These are phyloP conservation scores for Vaccinium myrtillus DNA, from an alignment of 148 eudicot species.

Conservation along the genomic window DNA sequence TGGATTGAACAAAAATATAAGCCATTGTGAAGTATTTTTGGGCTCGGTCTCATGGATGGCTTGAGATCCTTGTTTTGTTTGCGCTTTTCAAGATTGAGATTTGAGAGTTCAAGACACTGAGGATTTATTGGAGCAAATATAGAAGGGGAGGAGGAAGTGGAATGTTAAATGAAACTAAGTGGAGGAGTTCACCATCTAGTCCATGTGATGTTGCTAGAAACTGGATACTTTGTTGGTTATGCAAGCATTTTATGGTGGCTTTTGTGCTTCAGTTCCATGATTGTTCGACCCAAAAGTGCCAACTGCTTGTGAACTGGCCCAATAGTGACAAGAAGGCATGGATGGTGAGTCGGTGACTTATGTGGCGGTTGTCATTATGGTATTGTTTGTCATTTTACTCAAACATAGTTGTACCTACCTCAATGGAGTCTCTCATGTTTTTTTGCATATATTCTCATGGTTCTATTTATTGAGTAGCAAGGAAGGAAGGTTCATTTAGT, in stretches of 20 bases:
- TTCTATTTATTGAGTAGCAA: background rate
- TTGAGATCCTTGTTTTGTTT: background rate
- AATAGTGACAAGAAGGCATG: background rate
- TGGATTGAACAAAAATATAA: background rate
- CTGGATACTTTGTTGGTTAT: background rate
- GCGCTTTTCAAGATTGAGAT: background rate
- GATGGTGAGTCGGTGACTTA: background rate
- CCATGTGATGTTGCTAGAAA: constrained; percentile 1
- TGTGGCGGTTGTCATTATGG: background rate
- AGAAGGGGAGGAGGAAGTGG: background rate
- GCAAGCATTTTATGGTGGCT: background rate
- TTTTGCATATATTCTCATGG: background rate
- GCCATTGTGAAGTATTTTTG: background rate
- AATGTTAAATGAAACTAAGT: background rate
- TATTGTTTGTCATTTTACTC: background rate
- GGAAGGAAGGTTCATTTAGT: background rate
- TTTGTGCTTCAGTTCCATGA: background rate
- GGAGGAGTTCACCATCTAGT: background rate
- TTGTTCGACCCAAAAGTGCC: background rate
- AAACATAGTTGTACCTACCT: background rate
- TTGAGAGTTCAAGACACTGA: background rate
- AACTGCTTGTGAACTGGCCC: background rate
- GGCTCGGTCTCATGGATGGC: background rate
- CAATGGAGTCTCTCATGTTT: background rate
- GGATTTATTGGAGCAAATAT: background rate